Evolutionary conservation across 306 rosid species (phyloP).

Genomic region (Styphnolobium japonicum): DNA sequence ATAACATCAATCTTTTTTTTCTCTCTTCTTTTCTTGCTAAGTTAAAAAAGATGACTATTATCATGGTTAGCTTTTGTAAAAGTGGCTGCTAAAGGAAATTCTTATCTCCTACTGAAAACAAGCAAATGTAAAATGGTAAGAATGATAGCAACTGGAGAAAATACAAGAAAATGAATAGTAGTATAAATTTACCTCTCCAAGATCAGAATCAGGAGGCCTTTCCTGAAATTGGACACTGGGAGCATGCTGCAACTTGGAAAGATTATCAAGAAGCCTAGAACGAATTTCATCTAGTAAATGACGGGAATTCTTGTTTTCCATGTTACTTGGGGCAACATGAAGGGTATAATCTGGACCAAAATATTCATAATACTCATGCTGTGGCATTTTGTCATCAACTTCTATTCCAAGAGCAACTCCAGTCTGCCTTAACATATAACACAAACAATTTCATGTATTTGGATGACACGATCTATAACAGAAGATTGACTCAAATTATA

Average conservation of each 20-base stretch:
- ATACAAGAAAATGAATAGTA: neutral
- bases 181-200: constrained; percentile 60
- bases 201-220: constrained; percentile 78
- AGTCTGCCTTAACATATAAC: constrained; percentile 58
- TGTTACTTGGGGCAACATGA: constrained; percentile 95
- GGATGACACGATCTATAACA: neutral
- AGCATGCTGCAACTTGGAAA: constrained; percentile 82
- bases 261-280: constrained; percentile 72
- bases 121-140: neutral
- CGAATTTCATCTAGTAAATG: constrained; percentile 66
- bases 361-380: constrained; percentile 85
- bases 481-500: neutral
- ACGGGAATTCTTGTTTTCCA: constrained; percentile 89
- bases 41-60: neutral
- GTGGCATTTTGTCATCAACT: constrained; percentile 93
- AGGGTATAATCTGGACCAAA: constrained; percentile 92
- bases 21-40: neutral
- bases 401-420: constrained; percentile 93
- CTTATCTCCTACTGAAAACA: neutral
- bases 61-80: neutral
- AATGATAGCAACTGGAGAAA: neutral
- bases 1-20: neutral
- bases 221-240: constrained; percentile 86
- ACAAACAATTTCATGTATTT: constrained; percentile 11
- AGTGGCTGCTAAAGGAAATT: neutral